A percentile compares a stretch with the other conserved stretches of the same genome.
These are phyloP conservation scores for Camelina laxa DNA, from an alignment of 345 rosid genomes.

Conservation along the genomic window DNA sequence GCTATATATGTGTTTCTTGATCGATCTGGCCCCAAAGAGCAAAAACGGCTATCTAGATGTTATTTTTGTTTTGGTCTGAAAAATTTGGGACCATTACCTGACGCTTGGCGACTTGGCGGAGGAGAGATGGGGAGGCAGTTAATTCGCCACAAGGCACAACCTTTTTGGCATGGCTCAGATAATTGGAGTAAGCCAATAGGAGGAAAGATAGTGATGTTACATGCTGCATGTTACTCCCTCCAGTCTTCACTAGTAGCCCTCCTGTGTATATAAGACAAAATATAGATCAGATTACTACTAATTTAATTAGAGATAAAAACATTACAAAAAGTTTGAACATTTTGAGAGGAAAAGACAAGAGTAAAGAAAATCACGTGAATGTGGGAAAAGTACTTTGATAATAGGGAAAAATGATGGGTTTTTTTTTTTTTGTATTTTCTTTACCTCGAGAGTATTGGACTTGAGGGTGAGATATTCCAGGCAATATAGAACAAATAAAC, in stretches of 20 bases:
- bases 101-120: slow-evolving; percentile 61
- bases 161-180: slow-evolving; percentile 69
- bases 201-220: slow-evolving; percentile 90
- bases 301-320: background rate
- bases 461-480: slow-evolving; percentile 91
- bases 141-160: slow-evolving; percentile 64
- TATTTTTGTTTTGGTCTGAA: slow-evolving; percentile 16
- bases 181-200: slow-evolving; percentile 83
- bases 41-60: slow-evolving; percentile 27
- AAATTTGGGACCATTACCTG: slow-evolving; percentile 54
- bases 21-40: slow-evolving; percentile 9
- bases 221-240: slow-evolving; percentile 97
- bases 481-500: slow-evolving; percentile 89
- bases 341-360: slow-evolving; percentile 34
- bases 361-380: slow-evolving; percentile 39
- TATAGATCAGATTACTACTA: background rate
- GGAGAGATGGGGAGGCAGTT: slow-evolving; percentile 62
- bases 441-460: slow-evolving; percentile 97
- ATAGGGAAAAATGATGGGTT: slow-evolving; percentile 4
- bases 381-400: slow-evolving; percentile 27
- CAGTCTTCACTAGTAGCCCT: slow-evolving; percentile 85
- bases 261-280: slow-evolving; percentile 48
- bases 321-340: background rate
- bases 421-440: slow-evolving; percentile 26
- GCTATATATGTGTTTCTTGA: background rate